These are phyloP conservation scores for Lenwebbia sp. DNA, from an alignment of 345 rosid genomes.

Conservation along the genomic window DNA sequence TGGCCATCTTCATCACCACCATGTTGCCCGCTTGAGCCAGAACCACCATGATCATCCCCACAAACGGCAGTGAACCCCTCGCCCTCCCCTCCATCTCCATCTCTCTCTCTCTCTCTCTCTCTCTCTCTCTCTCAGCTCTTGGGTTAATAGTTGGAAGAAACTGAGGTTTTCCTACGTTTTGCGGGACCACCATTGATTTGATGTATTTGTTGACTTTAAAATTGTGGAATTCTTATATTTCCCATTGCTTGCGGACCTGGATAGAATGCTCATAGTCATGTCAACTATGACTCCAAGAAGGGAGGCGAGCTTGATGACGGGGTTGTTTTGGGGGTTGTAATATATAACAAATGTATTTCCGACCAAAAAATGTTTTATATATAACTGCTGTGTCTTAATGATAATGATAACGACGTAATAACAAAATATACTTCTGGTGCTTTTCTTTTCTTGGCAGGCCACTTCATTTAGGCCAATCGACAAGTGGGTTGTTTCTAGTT, in stretches of 20 bases:
- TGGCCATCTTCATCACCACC: conserved; percentile 36
- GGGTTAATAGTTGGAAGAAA: background rate
- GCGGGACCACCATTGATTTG: background rate
- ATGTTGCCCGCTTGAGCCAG: conserved; percentile 58
- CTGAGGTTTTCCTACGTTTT: background rate
- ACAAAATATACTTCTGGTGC: background rate
- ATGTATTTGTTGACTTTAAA: background rate
- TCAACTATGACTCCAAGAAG: background rate
- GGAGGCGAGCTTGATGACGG: background rate
- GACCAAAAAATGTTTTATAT: background rate
- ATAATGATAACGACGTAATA: background rate
- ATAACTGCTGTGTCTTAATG: background rate
- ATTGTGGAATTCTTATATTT: background rate
- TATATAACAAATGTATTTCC: too few species aligned
- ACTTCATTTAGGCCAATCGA: background rate
- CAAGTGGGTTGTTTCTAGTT: background rate
- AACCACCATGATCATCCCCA: conserved; percentile 50
- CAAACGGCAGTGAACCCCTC: conserved; percentile 2
- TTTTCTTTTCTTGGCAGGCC: background rate
- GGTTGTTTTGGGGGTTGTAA: background rate
- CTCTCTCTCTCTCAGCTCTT: background rate
- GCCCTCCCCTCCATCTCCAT: background rate
- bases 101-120: background rate
- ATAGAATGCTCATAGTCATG: background rate
- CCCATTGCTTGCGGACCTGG: background rate